Conservation (phyloP, 2,329 filamentous ascomycete species). For the Coniochaeta prunicola region DNA sequence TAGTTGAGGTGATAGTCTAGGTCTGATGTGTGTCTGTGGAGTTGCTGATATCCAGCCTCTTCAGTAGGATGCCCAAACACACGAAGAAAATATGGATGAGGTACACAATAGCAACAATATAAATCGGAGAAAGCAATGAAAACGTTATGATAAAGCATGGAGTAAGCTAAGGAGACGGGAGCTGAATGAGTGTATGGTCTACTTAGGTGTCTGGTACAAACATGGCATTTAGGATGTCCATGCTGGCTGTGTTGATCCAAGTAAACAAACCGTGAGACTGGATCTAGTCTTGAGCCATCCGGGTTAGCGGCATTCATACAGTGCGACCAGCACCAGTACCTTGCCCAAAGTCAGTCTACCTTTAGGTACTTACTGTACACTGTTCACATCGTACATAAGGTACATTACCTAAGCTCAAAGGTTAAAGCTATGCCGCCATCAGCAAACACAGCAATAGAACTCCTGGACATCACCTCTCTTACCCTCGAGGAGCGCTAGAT, state of each 20-base stretch:
- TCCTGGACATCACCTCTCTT: not conserved
- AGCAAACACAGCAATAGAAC: too few relatives aligned
- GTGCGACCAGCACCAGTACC: not conserved
- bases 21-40: not conserved
- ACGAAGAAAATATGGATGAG: too few relatives aligned
- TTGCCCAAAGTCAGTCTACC: not conserved
- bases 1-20: not conserved
- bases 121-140: not conserved
- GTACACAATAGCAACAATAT: not conserved
- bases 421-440: too few relatives aligned
- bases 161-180: not conserved
- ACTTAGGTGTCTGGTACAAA: not conserved
- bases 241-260: not conserved
- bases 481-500: too few relatives aligned
- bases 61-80: not conserved
- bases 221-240: not conserved
- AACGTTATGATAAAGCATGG: not conserved
- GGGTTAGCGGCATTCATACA: not conserved
- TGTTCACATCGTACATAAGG: too few relatives aligned
- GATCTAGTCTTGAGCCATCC: too few relatives aligned
- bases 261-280: not conserved
- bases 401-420: too few relatives aligned
- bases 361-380: not conserved
- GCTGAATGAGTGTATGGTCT: not conserved
- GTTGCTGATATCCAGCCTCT: not conserved